Percentiles rank a stretch among this genome's conserved stretches.
Evolutionary conservation across 2,329 filamentous ascomycete genomes (phyloP).

Genomic region (Penicillium sp.): DNA sequence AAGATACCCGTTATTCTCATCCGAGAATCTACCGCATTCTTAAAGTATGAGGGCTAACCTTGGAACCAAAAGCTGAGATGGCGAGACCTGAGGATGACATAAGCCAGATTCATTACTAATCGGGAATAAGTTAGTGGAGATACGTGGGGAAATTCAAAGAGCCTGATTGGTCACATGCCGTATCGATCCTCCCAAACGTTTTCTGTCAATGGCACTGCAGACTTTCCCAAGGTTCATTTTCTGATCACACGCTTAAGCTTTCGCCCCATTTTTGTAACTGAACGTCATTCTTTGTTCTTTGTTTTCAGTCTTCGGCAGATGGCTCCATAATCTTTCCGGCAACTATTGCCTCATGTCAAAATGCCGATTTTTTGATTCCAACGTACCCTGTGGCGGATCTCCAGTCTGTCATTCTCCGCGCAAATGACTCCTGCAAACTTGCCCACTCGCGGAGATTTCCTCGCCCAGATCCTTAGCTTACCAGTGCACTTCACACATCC

Average conservation of each 20-base stretch:
- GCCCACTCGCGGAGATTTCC: not conserved
- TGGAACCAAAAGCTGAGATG: not conserved
- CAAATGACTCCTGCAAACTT: not conserved
- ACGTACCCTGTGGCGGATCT: not conserved
- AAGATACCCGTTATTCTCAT: not conserved
- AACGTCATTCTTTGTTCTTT: slow-evolving; percentile 1
- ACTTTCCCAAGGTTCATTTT: slow-evolving; percentile 4
- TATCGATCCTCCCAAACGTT: slow-evolving; percentile 26
- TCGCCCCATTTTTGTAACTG: slow-evolving; percentile 7
- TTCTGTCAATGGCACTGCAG: slow-evolving; percentile 18
- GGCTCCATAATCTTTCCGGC: not conserved
- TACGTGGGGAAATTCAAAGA: not conserved
- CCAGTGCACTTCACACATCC: not conserved
- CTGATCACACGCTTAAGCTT: slow-evolving; percentile 14
- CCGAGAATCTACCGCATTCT: not conserved
- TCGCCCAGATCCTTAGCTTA: not conserved
- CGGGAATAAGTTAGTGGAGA: not conserved
- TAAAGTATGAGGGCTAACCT: not conserved
- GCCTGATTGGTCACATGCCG: slow-evolving; percentile 3
- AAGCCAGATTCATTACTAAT: not conserved
- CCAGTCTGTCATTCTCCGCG: not conserved
- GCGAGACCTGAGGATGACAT: not conserved
- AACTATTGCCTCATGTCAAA: not conserved
- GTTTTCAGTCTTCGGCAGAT: not conserved
- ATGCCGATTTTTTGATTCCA: not conserved